phyloP scores from a whole-genome alignment of 2,329 filamentous ascomycete genomes.

The Massarina eburnea region DNA sequence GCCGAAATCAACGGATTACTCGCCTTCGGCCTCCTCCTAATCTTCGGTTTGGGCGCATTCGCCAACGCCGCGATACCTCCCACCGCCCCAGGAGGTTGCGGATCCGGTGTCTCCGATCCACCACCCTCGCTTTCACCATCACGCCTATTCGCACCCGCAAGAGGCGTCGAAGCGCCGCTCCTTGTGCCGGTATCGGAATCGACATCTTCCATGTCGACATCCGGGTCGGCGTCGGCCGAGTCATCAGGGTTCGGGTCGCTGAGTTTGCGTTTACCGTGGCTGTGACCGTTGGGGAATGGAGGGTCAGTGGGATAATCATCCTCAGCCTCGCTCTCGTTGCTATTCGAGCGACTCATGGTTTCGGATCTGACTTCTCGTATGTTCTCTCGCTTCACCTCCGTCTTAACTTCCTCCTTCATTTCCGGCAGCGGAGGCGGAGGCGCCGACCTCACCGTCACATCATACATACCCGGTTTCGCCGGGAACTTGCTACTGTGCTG shows the following conservation, averaged over 20 bases:
- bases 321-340: constrained; percentile 24
- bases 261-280: constrained; percentile 75
- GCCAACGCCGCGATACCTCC: constrained; percentile 3
- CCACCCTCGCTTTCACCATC: constrained; percentile 11
- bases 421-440: constrained; percentile 18
- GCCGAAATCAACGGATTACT: constrained; percentile 28
- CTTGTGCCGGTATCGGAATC: constrained; percentile 24
- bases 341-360: constrained; percentile 25
- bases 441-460: constrained; percentile 24
- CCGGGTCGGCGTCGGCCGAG: constrained; percentile 65
- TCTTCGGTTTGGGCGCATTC: constrained; percentile 32
- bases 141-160: constrained; percentile 19
- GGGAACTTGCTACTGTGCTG: constrained; percentile 52
- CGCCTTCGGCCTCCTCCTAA: constrained; percentile 21
- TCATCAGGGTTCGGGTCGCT: constrained; percentile 61
- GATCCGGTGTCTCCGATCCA: constrained; percentile 9
- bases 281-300: too few species aligned
- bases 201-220: constrained; percentile 35
- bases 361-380: constrained; percentile 17
- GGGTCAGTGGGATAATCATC: too few species aligned
- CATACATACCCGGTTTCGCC: constrained; percentile 20
- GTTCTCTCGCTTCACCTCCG: constrained; percentile 17
- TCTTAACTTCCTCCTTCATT: constrained; percentile 12
- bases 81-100: constrained; percentile 17
- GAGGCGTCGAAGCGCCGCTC: constrained; percentile 33